Percentiles rank a stretch among this genome's conserved stretches.
Evolutionary conservation across 371 early-diverging fungal species (phyloP).

Genomic region (Syncephalastrum monosporum): DNA sequence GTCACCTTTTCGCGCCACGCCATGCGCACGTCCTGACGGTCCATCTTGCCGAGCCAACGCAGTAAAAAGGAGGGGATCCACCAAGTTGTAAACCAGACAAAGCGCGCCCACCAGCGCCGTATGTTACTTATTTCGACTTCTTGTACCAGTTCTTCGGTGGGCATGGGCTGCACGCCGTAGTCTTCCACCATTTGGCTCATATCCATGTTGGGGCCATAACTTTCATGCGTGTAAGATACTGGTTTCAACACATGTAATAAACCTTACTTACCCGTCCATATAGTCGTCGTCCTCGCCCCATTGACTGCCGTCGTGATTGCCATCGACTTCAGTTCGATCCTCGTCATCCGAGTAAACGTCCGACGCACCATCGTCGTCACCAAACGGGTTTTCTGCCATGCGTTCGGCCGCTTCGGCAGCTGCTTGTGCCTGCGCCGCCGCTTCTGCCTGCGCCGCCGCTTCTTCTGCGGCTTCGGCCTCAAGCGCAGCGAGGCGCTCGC

Average conservation of each 20-base stretch:
- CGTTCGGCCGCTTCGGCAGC: conserved; percentile 43
- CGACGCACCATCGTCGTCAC: conserved; percentile 30
- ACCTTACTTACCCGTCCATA: conserved; percentile 12
- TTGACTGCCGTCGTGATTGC: conserved; percentile 27
- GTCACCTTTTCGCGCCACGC: conserved; percentile 94
- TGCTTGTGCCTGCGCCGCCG: conserved; percentile 25
- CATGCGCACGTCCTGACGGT: conserved; percentile 85
- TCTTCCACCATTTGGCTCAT: conserved; percentile 45
- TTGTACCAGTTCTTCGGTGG: conserved; percentile 14
- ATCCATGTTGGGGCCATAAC: conserved; percentile 36
- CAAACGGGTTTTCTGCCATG: conserved; percentile 32
- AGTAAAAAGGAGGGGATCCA: conserved; percentile 70
- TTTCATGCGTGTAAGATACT: not conserved
- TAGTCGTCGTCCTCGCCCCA: conserved; percentile 28
- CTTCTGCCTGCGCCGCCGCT: conserved; percentile 35
- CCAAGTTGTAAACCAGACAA: conserved; percentile 73
- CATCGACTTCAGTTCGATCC: conserved; percentile 19
- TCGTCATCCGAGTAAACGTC: conserved; percentile 34
- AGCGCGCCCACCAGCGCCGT: conserved; percentile 70
- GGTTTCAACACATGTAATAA: not conserved
- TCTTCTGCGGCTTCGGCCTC: conserved; percentile 23
- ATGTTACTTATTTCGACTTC: conserved; percentile 56
- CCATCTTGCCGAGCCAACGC: conserved; percentile 70
- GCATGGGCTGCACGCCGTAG: conserved; percentile 17
- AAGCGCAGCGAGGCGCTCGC: conserved; percentile 16